Evolutionary conservation across 2,329 filamentous ascomycete species (phyloP), one percentile per base, ranked within the genome.

Genomic region (Stagonosporopsis chrysanthemi): DNA sequence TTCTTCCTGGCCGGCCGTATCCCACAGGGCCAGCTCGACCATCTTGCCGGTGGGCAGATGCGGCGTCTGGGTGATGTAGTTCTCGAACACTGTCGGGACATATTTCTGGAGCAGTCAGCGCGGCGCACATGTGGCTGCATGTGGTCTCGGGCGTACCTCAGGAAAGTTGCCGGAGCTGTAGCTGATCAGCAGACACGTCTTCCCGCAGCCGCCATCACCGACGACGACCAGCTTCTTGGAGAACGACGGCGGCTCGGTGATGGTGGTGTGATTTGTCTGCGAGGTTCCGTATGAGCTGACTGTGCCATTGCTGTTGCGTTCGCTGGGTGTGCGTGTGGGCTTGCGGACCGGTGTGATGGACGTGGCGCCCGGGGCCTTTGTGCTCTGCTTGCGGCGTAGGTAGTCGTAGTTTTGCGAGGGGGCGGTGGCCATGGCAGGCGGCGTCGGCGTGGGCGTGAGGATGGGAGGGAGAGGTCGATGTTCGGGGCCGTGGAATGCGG

Each of bases 161-260:
- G 95, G 95, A 76, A 99, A 99, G 78, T 97, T 97, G 58, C 95
- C 95, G 81, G 98, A 93, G 73, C 92, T 96, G 82, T 98, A 99
- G 80, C 93, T 97, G 79, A 99, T 99, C 78, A 99, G 83, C 67
- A 99, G 83, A 82, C 95, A 99, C 8, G 95, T 99, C 87, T 99
- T 99, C 71, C 95, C 95, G 79, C 95, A 99, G 62, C 95, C 95
- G 70, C 95, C 95, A 78, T 99, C 95, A 62, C 95, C 95, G 42
- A 99, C 95, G 48, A 99, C 95, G 41, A 99, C 95, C 75, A 99
- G 95, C 85, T 99, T 99, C 84, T 99, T 99, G 67, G 94, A 98
- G 80, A 95, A 97, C 55, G 91, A 86, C 4, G 94, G 93, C 23
- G 90, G 91, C 75, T 96, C 92, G 46, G 94, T 97, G 78, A 94